Base-by-base conservation (phyloP, 495 filamentous ascomycete species). In the Penicillium argentinense region DNA sequence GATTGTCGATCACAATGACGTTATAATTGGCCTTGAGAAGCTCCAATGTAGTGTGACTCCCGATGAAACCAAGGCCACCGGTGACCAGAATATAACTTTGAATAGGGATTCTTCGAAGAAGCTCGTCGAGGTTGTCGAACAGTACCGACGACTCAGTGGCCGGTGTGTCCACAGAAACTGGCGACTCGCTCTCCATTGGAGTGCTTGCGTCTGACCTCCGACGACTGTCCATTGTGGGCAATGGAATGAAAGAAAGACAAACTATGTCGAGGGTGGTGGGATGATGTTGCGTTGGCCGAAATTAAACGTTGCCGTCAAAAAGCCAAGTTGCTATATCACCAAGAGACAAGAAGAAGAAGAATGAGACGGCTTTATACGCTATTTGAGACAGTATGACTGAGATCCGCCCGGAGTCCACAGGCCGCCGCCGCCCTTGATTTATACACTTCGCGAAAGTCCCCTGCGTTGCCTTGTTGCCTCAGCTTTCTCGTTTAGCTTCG, bases 51-150 rank as follows among this genome's bases (percentile, higher is more conserved):
- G 82, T 84, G 63, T 84, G 82, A 38, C 77, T 81, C 45, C 82
- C 82, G 53, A 86, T 84, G 55, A 84, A 86, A 4, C 82, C 82
- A 14, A 83, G 68, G 7, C 82, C 82, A n/a, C 82, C 82, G 32
- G 82, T 80, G 38, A 85, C 80, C 14, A 84, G 72, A 43, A 83
- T 78, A 60, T 69, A 64, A 41, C 19, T 69, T 57, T 2, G 57
- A 47, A n/a, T n/a, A 56, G 68, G 63, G 23, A 67, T 49, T 44
- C 65, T 60, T 37, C 49, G 61, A 45, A 72, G 44, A 44, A 74
- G 47, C 25, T 68, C 63, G 26, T 67, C 62, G 5, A 73, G 47
- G 26, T 67, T 59, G 49, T 72, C 68, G 49, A 74, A 72, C 39
- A 71, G 48, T 25, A 68, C 59, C 42, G 68, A 71, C 6, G 56